These are phyloP conservation scores for Arachis hypogaea DNA, from an alignment of 306 rosid genomes.

Conservation along the genomic window DNA sequence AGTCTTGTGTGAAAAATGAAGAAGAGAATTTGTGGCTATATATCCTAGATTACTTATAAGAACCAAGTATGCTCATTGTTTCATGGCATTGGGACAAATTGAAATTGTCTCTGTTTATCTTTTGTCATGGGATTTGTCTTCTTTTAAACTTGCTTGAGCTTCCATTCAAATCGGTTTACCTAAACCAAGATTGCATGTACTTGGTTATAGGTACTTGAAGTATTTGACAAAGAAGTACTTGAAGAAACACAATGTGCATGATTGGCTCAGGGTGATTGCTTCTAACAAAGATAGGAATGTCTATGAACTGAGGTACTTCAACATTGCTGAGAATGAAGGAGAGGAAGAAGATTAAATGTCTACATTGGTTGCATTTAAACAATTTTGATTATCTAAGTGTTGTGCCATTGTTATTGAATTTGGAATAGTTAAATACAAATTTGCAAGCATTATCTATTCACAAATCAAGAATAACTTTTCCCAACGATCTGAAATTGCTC, in stretches of 20 bases:
- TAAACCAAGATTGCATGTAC: background rate
- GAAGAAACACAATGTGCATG: constrained; percentile 59
- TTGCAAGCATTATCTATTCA: background rate
- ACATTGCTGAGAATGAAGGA: constrained; percentile 58
- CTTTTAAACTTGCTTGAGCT: too few relatives aligned
- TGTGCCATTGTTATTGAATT: constrained; percentile 8
- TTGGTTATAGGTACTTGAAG: constrained; percentile 44
- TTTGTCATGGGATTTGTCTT: background rate
- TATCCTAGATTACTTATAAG: background rate
- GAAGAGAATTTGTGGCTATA: background rate
- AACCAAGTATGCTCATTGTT: background rate
- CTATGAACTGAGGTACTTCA: constrained; percentile 56
- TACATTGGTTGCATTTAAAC: constrained; percentile 33
- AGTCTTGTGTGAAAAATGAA: background rate
- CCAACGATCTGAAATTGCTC: too few relatives aligned
- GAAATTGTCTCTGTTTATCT: background rate
- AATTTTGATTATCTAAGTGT: constrained; percentile 28
- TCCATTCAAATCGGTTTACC: background rate
- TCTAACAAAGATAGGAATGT: constrained; percentile 54
- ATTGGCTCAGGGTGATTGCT: constrained; percentile 61
- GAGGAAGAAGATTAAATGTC: constrained; percentile 52
- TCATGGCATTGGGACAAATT: background rate
- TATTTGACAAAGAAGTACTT: constrained; percentile 58
- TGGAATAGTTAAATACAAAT: constrained; percentile 6
- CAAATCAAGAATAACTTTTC: background rate